Evolutionary conservation across 2,329 filamentous ascomycete genomes (phyloP).

Genomic region (Pezicula carpinea): DNA sequence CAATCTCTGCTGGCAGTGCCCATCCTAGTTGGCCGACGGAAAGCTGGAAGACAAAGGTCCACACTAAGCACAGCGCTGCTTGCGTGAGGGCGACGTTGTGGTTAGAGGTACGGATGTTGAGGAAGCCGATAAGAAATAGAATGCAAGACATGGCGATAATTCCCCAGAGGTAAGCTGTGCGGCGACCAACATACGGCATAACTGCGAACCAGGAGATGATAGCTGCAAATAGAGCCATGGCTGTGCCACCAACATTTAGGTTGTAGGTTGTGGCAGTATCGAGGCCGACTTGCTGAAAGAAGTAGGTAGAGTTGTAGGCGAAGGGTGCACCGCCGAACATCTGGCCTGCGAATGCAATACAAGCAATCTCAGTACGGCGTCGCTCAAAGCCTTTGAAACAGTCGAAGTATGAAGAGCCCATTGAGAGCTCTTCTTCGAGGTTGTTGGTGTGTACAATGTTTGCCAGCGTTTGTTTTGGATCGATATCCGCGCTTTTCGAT

Average conservation of each 20-base stretch:
- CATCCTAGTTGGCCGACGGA: slow-evolving; percentile 35
- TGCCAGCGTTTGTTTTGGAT: slow-evolving; percentile 28
- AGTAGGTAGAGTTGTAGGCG: slow-evolving; percentile 57
- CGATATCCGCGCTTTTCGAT: slow-evolving; percentile 1
- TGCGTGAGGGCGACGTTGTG: slow-evolving; percentile 13
- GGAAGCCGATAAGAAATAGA: slow-evolving; percentile 40
- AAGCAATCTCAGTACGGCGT: slow-evolving; percentile 45
- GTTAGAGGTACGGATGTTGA: slow-evolving; percentile 11
- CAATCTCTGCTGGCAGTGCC: slow-evolving; percentile 30
- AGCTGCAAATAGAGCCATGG: slow-evolving; percentile 45
- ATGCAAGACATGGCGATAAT: slow-evolving; percentile 36
- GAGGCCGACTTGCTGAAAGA: slow-evolving; percentile 51
- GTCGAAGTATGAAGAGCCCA: slow-evolving; percentile 40
- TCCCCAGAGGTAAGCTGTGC: slow-evolving; percentile 45
- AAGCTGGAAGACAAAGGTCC: slow-evolving; percentile 28
- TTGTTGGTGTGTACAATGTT: slow-evolving; percentile 51
- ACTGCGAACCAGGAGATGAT: slow-evolving; percentile 44
- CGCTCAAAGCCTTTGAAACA: slow-evolving; percentile 42
- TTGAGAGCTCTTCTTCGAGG: slow-evolving; percentile 39
- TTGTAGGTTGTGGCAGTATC: slow-evolving; percentile 35
- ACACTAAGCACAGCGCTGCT: slow-evolving; percentile 24
- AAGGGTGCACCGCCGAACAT: slow-evolving; percentile 57
- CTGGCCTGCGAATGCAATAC: slow-evolving; percentile 57
- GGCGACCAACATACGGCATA: slow-evolving; percentile 41
- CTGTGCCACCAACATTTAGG: slow-evolving; percentile 43